Evolutionary conservation across 2,329 filamentous ascomycete genomes (phyloP), one percentile per base, ranked within the genome.

Genomic region (Fusarium sp.): DNA sequence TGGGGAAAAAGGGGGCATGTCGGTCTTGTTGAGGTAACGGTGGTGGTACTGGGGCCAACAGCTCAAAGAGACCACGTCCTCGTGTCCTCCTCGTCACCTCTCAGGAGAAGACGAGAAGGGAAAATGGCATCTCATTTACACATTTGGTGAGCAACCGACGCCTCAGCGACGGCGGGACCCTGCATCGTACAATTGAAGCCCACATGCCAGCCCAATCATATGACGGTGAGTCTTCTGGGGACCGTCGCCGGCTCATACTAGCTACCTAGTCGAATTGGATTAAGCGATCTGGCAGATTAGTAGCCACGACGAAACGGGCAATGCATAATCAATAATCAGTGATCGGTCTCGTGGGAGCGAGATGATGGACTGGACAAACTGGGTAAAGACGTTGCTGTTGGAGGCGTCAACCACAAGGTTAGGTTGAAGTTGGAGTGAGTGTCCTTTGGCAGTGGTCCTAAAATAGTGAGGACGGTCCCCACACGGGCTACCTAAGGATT

Each of bases 321-420:
- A 44, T 44, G 20, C 40, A 44, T 44, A 23, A 44, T 44, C 40
- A 44, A 44, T 44, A 44, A 44, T 44, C 40, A 14, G 20, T 44
- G 40, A 44, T 59, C 40, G 40, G 40, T 14, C 16, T 27, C 40
- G 16, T 40, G 40, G 50, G 68, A 71, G 56, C 61, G 65, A 71
- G 50, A 71, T 71, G 65, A 51, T 27, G 50, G 34, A 29, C 57
- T 64, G 55, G 62, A 46, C 55, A 36, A 34, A 69, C 49, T 67
- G 59, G 67, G 67, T 58, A 69, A 69, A 69, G 67, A 68, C 42
- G 67, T 50, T 68, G 40, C 10, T 25, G 20, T 40, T 65, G 27
- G 58, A 51, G 46, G 58, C 46, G 46, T 53, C 44, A 31, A 60
- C 64, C 65, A 57, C 40, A 44, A 25, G 40, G 40, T 44, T 44